Evolutionary conservation across 2,329 filamentous ascomycete genomes (phyloP), one percentile per base, ranked within the genome.

Genomic region (Bisporella sp.): DNA sequence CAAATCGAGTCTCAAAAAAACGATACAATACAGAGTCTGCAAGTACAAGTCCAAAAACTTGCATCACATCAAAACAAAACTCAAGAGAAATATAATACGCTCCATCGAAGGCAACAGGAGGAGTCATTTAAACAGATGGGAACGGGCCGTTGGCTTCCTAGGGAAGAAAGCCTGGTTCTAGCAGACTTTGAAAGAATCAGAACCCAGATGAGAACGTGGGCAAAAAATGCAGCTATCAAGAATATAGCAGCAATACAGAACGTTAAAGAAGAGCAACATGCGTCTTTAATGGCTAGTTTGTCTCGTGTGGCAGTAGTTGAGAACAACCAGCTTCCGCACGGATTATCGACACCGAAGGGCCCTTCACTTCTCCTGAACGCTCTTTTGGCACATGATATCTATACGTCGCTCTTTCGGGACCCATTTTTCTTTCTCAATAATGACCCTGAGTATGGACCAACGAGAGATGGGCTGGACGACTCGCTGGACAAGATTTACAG

Each of bases 71-170:
- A 6, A 9, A 21, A 47, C 6, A 12, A 12, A 5, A 33, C 6
- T 28, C 45, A 51, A n/a, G 44, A 44, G 9, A 29, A 48, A 5
- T 43, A 52, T 5, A 30, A 50, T 9, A 12, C 3, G 11, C 4
- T 55, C 8, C 30, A 52, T 39, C 43, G 39, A 12, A 53, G 49
- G n/a, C 47, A 53, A 37, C 51, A 55, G 33, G 53, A 55, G 44
- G 21, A 3, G 4, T 28, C 50, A n/a, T 55, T 55, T 40, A 40
- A 35, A 4, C 33, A 47, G 29, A 54, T 54, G 51, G 5, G 13
- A 29, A 46, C 4, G 12, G 49, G 31, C 1, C 49, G 39, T 2
- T 52, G 52, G 52, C 6, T 28, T n/a, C 49, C 52, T 4, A 6
- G 5, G 1, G 52, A 54, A 28, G 52, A 51, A 6, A 40, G 30